Evolutionary conservation across 176 grass and related monocot species (phyloP), one percentile per base, ranked within the genome.

Genomic region (Paspalum vaginatum): DNA sequence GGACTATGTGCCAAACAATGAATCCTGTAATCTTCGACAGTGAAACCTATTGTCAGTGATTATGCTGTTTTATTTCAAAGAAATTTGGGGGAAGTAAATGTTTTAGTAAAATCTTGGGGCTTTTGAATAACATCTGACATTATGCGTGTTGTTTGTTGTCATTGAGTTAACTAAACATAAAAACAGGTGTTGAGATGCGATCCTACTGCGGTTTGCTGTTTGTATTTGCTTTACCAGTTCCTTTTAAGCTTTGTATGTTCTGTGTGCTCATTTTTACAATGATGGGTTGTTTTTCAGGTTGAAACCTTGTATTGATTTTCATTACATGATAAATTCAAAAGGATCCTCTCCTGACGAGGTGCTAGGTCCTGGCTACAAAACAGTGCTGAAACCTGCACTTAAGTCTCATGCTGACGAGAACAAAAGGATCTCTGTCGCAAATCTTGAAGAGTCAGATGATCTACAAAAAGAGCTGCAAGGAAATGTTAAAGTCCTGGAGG

Each of bases 231-330:
- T 41, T 65, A 48, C 41, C 42, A 54, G 1, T 52, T 37, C 42
- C 42, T 79, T 84, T 63, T 66, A 5, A 24, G 6, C 1, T 55
- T 46, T 38, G 22, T 47, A 27, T 81, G 8, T 68, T 38, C 63
- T 46, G 1, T 75, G 51, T 26, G 10, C 37, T 52, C 43, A 52
- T 73, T 49, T 70, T 25, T 48, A 48, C 24, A 57, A 27, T 71
- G 7, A 22, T 80, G 46, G 77, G 26, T 7, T 14, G 72, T 45
- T 79, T 81, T 91, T 63, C 75, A 95, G 95, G 76, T 85, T 95
- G 76, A 98, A 98, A 74, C 88, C 86, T 83, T 73, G 15, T 70
- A 78, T 74, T 79, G 86, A 86, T 86, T 98, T 98, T 85, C 88
- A 91, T 13, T 98, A 93, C 65, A 65, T 60, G 25, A 40, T 98